phyloP scores from a whole-genome alignment of 176 grass and related monocot species.

The Neostapfia colusana region DNA sequence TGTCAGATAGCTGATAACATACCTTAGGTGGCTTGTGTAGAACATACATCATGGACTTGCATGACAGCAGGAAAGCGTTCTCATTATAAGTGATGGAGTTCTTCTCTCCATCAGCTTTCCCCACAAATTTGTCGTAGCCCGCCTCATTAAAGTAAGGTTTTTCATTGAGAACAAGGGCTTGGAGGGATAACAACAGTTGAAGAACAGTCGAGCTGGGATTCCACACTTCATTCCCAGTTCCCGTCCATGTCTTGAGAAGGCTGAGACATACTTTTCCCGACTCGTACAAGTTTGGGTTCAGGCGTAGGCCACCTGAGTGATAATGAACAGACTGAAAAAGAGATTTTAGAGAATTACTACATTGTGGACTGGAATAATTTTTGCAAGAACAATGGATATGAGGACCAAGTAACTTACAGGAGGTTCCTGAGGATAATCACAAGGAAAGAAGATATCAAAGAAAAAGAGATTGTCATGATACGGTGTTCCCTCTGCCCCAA shows the following conservation, averaged over 20 bases:
- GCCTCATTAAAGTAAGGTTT: constrained; percentile 99
- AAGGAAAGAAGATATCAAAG: constrained; percentile 95
- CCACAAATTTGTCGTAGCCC: constrained; percentile 89
- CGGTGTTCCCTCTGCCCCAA: constrained; percentile 86
- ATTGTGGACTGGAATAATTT: not conserved
- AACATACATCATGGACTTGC: constrained; percentile 91
- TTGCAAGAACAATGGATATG: constrained; percentile 27
- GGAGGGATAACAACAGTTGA: constrained; percentile 88
- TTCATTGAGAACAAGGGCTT: constrained; percentile 95
- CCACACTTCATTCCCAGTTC: constrained; percentile 85
- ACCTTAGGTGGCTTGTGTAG: constrained; percentile 88
- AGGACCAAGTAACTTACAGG: constrained; percentile 61
- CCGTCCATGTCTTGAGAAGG: constrained; percentile 93
- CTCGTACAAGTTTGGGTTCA: constrained; percentile 94
- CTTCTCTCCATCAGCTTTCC: constrained; percentile 88
- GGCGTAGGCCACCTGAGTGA: constrained; percentile 76
- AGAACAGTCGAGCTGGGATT: constrained; percentile 80
- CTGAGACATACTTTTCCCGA: constrained; percentile 98
- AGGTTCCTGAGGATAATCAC: constrained; percentile 82
- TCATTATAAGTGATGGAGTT: constrained; percentile 97
- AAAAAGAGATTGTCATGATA: constrained; percentile 96
- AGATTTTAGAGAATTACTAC: constrained; percentile 4
- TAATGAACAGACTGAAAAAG: constrained; percentile 77
- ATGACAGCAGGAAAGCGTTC: constrained; percentile 85
- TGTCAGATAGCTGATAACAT: constrained; percentile 5